These are phyloP conservation scores for Aspergillus viridinutans DNA, from an alignment of 2,329 filamentous ascomycete species.

Conservation along the genomic window DNA sequence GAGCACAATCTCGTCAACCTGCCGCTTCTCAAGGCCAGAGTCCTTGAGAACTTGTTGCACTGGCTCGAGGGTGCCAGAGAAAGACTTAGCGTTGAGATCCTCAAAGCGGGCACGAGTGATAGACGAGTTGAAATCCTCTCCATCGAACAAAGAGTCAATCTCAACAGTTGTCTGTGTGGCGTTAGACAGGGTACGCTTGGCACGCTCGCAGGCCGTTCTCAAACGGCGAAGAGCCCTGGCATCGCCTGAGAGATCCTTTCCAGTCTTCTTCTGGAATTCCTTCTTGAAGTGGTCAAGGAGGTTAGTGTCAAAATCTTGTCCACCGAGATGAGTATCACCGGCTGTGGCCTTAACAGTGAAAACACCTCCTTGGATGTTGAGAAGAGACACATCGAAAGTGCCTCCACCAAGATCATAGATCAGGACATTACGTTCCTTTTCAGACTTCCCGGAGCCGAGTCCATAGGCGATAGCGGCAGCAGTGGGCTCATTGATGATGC, in stretches of 20 bases:
- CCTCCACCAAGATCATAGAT: constrained; percentile 99
- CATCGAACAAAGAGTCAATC: constrained; percentile 97
- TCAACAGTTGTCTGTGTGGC: constrained; percentile 96
- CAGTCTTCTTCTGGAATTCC: constrained; percentile 79
- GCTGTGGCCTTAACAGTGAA: constrained; percentile 99
- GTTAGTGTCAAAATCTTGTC: constrained; percentile 94
- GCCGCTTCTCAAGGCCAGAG: constrained; percentile 77
- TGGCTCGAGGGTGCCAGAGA: constrained; percentile 87
- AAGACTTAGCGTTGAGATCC: constrained; percentile 94
- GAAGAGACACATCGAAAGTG: constrained; percentile 99
- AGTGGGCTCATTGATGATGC: constrained; percentile 99
- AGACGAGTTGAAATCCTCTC: constrained; percentile 93
- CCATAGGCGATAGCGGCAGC: constrained; percentile 98
- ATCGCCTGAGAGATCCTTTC: constrained; percentile 76
- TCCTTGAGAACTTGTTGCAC: constrained; percentile 97
- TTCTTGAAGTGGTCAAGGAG: constrained; percentile 96
- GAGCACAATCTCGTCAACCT: constrained; percentile 96
- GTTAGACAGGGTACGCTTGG: constrained; percentile 97
- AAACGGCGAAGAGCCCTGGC: constrained; percentile 92
- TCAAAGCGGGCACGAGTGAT: constrained; percentile 99
- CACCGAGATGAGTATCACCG: constrained; percentile 95
- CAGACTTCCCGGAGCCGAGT: constrained; percentile 88
- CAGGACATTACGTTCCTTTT: constrained; percentile 97
- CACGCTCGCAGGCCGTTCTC: constrained; percentile 96
- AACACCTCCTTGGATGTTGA: constrained; percentile 98